Base-by-base conservation (phyloP, 148 eudicot species). In the Camellia japonica region DNA sequence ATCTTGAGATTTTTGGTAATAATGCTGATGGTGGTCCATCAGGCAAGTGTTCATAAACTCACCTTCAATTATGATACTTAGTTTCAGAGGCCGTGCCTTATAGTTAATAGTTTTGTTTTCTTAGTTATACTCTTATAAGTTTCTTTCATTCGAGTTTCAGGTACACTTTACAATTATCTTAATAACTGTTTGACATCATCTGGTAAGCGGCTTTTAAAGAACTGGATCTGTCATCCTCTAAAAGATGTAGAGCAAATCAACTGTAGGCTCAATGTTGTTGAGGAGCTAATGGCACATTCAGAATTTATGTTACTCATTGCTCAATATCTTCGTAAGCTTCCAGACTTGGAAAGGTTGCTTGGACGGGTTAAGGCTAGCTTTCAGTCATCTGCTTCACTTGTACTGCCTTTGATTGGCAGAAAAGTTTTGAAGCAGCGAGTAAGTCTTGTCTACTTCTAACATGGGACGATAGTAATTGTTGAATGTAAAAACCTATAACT, bases 221-320 rank as follows among this genome's bases (percentile, higher is more conserved):
- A 85, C 80, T 96, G 98, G 99, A 90, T 96, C 75, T 93, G 99
- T 79, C 99, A 96, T 87, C 99, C 99, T 49, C 84, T 91, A 58
- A 91, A 89, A 76, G 94, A 94, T 81, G 82, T 92, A 3, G 86
- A 85, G 77, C 84, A 86, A 87, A 92, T 96, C 60, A 96, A 93
- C 80, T 68, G 81, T 67, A 91, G 99, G 87, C 97, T 96, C 80
- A 85, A 89, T 81, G 90, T 89, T 46, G 98, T 94, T 68, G 98
- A 92, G 83, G 87, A 85, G 67, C 81, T 96, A 61, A 84, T 86
- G 73, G 76, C 71, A 52, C 90, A 81, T 82, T 71, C 94, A 59
- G 99, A 89, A 81, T 71, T 87, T 74, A 82, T 89, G 87, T 79
- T 86, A 61, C 67, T 90, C 42, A 79, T 85, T 23, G 88, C 88